These are phyloP conservation scores for Ichthyophonus hoferi DNA, from an alignment of 208 protist species.

Conservation along the genomic window DNA sequence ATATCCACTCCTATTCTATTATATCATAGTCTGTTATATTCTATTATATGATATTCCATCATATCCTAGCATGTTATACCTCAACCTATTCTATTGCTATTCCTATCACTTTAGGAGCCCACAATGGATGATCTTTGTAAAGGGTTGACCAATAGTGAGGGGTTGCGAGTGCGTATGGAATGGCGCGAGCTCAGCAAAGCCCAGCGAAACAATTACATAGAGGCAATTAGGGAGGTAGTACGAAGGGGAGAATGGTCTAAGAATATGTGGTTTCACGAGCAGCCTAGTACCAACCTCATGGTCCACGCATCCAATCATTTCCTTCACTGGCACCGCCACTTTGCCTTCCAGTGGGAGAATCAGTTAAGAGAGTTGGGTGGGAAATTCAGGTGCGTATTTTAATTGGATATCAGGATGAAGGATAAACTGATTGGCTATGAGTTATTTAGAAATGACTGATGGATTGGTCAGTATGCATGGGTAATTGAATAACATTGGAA, in stretches of 20 bases:
- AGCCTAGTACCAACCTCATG: background rate
- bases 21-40: no score
- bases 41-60: no score
- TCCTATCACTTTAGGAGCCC: no score
- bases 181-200: background rate
- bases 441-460: no score
- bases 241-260: background rate
- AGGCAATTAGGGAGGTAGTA: background rate
- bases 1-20: no score
- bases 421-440: no score
- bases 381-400: background rate
- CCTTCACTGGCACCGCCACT: background rate
- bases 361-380: background rate
- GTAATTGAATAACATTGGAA: no score
- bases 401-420: no score
- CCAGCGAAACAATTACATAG: background rate
- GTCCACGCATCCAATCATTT: background rate
- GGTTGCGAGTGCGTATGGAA: background rate
- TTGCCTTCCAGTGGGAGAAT: background rate
- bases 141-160: background rate
- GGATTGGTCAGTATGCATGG: no score
- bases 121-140: background rate
- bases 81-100: no score
- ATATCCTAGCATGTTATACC: no score
- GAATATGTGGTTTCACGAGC: background rate